Evolutionary conservation across 192 early-diverging fungal genomes (phyloP), one percentile per base, ranked within the genome.

Genomic region (Mortierella claussenii): DNA sequence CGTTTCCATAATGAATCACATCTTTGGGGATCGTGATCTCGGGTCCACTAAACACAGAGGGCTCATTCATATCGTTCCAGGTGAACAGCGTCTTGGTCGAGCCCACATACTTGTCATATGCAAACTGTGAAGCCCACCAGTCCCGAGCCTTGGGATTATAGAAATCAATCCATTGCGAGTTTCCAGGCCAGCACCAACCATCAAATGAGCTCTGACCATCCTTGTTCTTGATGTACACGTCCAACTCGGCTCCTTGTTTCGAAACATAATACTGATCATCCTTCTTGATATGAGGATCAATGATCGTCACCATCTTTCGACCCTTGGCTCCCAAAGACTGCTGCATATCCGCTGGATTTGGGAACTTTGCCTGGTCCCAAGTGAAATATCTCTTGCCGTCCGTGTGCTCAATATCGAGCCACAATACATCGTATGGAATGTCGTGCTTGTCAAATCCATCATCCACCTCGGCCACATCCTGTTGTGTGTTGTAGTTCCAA

Each of bases 11-110:
- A 76, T 99, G 98, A 60, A 95, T 81, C 48, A 89, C 83, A 75
- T 98, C 96, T 83, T 97, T 98, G 43, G 89, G 93, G 87, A 97
- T 94, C 5, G 97, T 97, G 45, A 95, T 96, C 66, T 99, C 98
- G 26, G 98, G 96, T 0, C 97, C 97, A 80, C 82, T 97, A 71
- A 99, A 99, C 5, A 99, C 92, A 7, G 93, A 91, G 1, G 96
- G 97, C 82, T 99, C 98, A 76, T 99, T 99, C 98, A 99, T 99
- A 66, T 99, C 98, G 80, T 98, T 98, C 98, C 98, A 99, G 2
- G 95, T 90, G 79, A 92, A 95, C 20, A 98, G 85, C 42, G 73
- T 73, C 20, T 84, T 80, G 12, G 95, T 93, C 10, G 93, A 94
- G 27, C 93, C 94, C 60, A 91, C 80, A 81, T 96, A 99, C 48